A percentile compares a stretch with the other conserved stretches of the same genome.
Conservation (phyloP, 2,329 filamentous ascomycete species). For the Pezicula neosporulosa region DNA sequence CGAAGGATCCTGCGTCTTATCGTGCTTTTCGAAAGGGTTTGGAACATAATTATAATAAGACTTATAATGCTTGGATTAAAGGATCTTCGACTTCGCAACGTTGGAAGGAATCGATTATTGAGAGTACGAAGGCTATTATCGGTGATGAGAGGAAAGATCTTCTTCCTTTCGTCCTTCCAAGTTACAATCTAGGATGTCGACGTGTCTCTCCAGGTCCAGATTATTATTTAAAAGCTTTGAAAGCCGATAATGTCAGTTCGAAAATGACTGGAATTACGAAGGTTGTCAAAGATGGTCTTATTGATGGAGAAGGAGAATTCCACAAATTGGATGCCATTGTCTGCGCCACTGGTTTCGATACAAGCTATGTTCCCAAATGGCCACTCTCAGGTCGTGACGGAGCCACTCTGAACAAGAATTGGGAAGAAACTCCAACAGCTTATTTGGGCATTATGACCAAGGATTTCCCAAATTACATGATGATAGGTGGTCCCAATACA, state of each 20-base stretch:
- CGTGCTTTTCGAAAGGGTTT: slow-evolving; percentile 16
- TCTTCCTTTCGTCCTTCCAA: slow-evolving; percentile 1
- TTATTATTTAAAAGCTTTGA: slow-evolving; percentile 36
- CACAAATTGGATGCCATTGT: slow-evolving; percentile 27
- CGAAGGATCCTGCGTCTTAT: not conserved
- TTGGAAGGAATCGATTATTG: slow-evolving; percentile 18
- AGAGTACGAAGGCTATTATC: not conserved
- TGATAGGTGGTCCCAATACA: slow-evolving; percentile 6
- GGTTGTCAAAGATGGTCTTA: slow-evolving; percentile 25
- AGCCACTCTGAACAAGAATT: slow-evolving; percentile 5
- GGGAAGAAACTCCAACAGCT: slow-evolving; percentile 7
- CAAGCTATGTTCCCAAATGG: slow-evolving; percentile 12
- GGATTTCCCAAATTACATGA: slow-evolving; percentile 11
- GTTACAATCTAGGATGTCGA: slow-evolving; percentile 32
- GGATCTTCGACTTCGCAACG: slow-evolving; percentile 34
- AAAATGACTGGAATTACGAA: slow-evolving; percentile 8
- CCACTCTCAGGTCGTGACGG: slow-evolving; percentile 9
- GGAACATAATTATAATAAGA: not conserved
- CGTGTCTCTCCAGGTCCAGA: slow-evolving; percentile 36
- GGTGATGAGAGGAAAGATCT: slow-evolving; percentile 16
- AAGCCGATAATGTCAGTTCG: slow-evolving; percentile 32
- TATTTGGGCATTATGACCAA: slow-evolving; percentile 12
- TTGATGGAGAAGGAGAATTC: slow-evolving; percentile 17
- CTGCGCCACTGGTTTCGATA: slow-evolving; percentile 25
- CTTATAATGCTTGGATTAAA: slow-evolving; percentile 3